Evolutionary conservation across 2,329 filamentous ascomycete species (phyloP), one percentile per base, ranked within the genome.

Genomic region (Colletotrichum liriopes): DNA sequence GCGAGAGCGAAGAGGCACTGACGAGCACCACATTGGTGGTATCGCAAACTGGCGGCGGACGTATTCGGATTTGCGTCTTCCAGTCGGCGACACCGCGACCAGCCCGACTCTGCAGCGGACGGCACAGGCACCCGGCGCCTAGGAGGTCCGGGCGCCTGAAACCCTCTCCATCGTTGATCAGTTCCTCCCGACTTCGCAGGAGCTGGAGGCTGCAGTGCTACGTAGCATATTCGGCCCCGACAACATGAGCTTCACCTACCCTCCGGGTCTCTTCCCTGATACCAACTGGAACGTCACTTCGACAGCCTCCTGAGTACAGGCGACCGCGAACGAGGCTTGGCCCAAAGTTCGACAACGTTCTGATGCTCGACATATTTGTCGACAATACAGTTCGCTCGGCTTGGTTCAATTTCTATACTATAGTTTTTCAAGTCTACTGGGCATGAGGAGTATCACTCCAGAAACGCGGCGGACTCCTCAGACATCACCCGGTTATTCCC

Each of bases 1-100:
- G 6, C 66, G 70, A 43, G 70, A 70, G 47, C 65, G 69, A 20
- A 63, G 65, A 63, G 73, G 58, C 26, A 63, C 68, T 51, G 68
- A 74, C n/a, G 73, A 66, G 60, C 60, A 65, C 47, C 37, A 65
- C 41, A 58, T 67, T 45, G 58, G 59, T 12, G 54, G 54, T 41
- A 66, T 72, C 45, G 43, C 54, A 49, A 59, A 69, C 23, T 75
- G 71, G 71, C 74, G 76, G 45, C 78, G 77, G 6, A 76, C 74
- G 11, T 77, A 77, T 73, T 82, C 81, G 9, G 78, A 80, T 71
- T 78, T 86, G 35, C 83, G 84, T n/a, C 80, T 86, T 16, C 84
- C 84, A 0, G 76, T 79, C 8, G 80, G 77, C 65, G 83, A 84
- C 45, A 65, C 47, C 37, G 32, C 47, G 14, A 43, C 72, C 37